These are phyloP conservation scores for Neoboletus subvelutipes DNA, from an alignment of 768 basidiomycete genomes.

Conservation along the genomic window DNA sequence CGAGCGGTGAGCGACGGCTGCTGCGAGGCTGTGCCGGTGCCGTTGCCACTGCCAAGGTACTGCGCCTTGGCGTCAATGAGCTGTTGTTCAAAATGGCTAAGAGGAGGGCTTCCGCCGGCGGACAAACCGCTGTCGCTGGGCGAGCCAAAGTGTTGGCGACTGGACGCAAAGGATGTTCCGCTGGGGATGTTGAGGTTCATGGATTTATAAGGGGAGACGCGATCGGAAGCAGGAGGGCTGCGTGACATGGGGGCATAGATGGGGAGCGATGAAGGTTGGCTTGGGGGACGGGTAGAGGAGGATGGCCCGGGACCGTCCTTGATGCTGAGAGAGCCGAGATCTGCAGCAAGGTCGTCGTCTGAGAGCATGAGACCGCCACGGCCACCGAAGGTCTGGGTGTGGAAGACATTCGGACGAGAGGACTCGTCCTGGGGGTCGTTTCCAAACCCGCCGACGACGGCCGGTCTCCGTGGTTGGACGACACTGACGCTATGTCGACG, in stretches of 20 bases:
- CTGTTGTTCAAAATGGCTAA: constrained; percentile 47
- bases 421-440: constrained; percentile 44
- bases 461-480: constrained; percentile 69
- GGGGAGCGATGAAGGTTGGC: constrained; percentile 73
- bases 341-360: constrained; percentile 79
- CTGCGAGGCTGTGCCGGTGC: constrained; percentile 14
- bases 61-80: constrained; percentile 42
- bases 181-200: constrained; percentile 61
- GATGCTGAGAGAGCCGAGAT: constrained; percentile 64
- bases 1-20: constrained; percentile 50
- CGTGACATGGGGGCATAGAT: constrained; percentile 71
- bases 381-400: constrained; percentile 38
- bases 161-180: constrained; percentile 40
- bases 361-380: constrained; percentile 66
- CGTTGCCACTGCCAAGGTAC: constrained; percentile 27
- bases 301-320: constrained; percentile 33
- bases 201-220: constrained; percentile 54
- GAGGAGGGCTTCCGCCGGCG: constrained; percentile 49
- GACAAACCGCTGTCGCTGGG: constrained; percentile 64
- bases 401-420: constrained; percentile 32
- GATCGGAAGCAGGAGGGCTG: constrained; percentile 56
- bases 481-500: constrained; percentile 81
- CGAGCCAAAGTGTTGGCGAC: constrained; percentile 50
- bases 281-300: constrained; percentile 53
- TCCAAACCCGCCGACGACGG: constrained; percentile 62